Evolutionary conservation across 1,139 yeast species (phyloP), one percentile per base, ranked within the genome.

Genomic region (Candida sojae): DNA sequence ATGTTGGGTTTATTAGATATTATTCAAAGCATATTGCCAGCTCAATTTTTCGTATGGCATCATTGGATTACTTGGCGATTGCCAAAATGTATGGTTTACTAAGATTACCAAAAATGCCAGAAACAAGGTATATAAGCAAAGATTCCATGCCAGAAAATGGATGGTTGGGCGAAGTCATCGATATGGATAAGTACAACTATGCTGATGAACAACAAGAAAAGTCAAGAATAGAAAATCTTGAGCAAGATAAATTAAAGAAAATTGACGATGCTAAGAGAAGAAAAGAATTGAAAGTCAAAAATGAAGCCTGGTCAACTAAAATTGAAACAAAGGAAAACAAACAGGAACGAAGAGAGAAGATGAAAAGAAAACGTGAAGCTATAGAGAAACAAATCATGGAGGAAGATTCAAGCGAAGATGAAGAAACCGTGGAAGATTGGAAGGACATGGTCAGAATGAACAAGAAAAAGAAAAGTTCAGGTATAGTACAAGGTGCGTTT

Each of bases 101-200:
- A 43, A 76, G 97, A 57, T 69, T 93, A 47, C 99, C 99, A 6
- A 83, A 84, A 57, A 95, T 95, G 98, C 99, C 99, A 0, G 99
- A 95, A 63, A 75, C 89, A 26, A 75, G 71, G 49, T 74, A 77
- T 57, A 71, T 87, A 2, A 63, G 76, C 9, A 70, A 72, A 32
- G 77, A 70, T 1, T 58, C 62, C 7, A 70, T 80, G 67, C 85
- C 86, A 0, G 80, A 75, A 50, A 75, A 78, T 54, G 97, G 97
- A 0, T 89, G 93, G 91, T 67, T 91, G 39, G 83, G 84, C 1
- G 79, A 57, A 59, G 70, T 66, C 48, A 78, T 82, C 11, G 81
- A 86, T 59, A 81, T 90, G 83, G 90, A 86, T 54, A 70, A 63
- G 0, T 90, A 80, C 63, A 71, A 76, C 11, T 92, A 88, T 60